Evolutionary conservation across 2,329 filamentous ascomycete genomes (phyloP), one percentile per base, ranked within the genome.

Genomic region (Arthroderma uncinatum): DNA sequence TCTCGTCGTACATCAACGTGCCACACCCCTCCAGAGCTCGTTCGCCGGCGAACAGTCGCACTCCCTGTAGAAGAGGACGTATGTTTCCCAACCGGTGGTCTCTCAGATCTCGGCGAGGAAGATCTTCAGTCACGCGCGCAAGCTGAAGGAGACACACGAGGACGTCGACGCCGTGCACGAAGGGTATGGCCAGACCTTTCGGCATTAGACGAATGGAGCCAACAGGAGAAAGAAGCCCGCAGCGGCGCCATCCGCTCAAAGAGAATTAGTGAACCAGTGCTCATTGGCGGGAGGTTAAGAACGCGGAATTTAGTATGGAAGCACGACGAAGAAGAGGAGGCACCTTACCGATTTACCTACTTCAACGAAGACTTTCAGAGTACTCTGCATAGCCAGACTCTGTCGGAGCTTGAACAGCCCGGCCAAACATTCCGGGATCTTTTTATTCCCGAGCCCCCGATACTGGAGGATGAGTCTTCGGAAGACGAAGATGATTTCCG

Each of bases 301-400:
- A 90, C 91, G 10, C 83, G 88, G 39, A 84, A 87, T 61, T 82
- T 81, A 63, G 81, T 82, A 12, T 98, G 92, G 92, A 92, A 89
- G 69, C 82, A 86, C 39, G 84, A 88, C 55, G 88, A 93, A 62
- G 88, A 92, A 62, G 91, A 95, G 60, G 92, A 96, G 62, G 83
- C 86, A 0, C 93, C 93, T 0, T 97, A 94, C 70, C 82, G 93
- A 25, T 98, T 96, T 70, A 97, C 93, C 0, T 98, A 98, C 71
- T 98, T 98, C 78, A 97, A 97, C 70, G 93, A 97, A 68, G 89
- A 95, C 61, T 89, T 97, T 57, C 86, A 89, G 65, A 94, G 88
- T 70, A 98, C 93, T 0, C 94, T 98, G 60, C 93, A 98, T 71
- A 93, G 90, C 59, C 89, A 95, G 71, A 93, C 87, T 0, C 95